Base-by-base conservation (phyloP, 331 rosid genomes). In the Malus hybrid region DNA sequence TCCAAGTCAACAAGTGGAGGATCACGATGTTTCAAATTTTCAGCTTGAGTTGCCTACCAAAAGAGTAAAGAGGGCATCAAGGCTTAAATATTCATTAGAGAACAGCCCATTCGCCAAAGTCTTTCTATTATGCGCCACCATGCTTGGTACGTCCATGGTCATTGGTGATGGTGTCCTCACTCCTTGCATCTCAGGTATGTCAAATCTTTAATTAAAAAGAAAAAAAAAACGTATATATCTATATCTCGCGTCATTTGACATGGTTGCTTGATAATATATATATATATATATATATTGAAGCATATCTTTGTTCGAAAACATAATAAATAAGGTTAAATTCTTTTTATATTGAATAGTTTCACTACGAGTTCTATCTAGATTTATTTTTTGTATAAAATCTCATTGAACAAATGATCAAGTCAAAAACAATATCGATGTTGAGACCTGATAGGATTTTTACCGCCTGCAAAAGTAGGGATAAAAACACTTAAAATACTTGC, bases 161-260 rank as follows among this genome's bases (percentile, higher is more conserved):
- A 91, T 91, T 15, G 97, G 97, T 4, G 93, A 92, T 60, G 96
- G 97, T 11, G 87, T 92, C 61, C 93, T 89, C 79, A 89, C 97
- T 71, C 97, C 96, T 66, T 85, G 89, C 78, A 89, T 92, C 2
- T 92, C 97, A 63, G 93, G 97, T 91, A 46, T 20, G 3, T 60
- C 18, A 57, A 57, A 57, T n/a, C 26, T 20, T 19, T 20, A 57
- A 57, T 57, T 57, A 57, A 20, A 5, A 57, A 20, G 28, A 20
- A 7, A 3, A 39, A 53, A 57, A 57, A 11, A 50, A 36, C 44
- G n/a, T 50, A 15, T 2, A 18, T 5, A 50, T 50, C 1, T 5
- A 15, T 16, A 50, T 15, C 7, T 50, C 56, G 18, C 56, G 19
- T 50, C 56, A 50, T 50, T 15, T 50, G 56, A 50, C 9, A 50